phyloP scores from a whole-genome alignment of 495 filamentous ascomycete genomes.

The Penicillium maclennaniae region DNA sequence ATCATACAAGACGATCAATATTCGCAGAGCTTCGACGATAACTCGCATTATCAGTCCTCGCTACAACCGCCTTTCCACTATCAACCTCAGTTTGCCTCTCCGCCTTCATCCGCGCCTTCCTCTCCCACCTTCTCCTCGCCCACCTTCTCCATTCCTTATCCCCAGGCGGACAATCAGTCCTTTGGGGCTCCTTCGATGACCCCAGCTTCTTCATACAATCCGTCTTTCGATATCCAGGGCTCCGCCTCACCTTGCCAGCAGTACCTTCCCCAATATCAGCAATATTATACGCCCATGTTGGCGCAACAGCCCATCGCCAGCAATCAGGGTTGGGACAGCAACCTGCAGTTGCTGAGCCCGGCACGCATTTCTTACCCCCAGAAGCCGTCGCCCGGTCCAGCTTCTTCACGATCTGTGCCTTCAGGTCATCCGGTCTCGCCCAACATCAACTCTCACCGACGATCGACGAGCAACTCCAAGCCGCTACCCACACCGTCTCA shows the following conservation, averaged over 20 bases:
- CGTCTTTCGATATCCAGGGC: conserved; percentile 35
- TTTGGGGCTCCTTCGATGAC: conserved; percentile 49
- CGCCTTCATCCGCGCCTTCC: conserved; percentile 40
- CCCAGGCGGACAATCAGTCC: conserved; percentile 34
- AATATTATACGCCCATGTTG: conserved; percentile 43
- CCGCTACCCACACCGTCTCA: conserved; percentile 46
- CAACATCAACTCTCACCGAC: conserved; percentile 27
- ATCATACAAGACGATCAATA: conserved; percentile 47
- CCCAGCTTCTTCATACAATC: conserved; percentile 43
- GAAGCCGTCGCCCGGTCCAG: conserved; percentile 32
- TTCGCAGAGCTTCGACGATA: conserved; percentile 34
- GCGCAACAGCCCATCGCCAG: conserved; percentile 37
- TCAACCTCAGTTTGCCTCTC: conserved; percentile 36
- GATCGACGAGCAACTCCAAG: conserved; percentile 37
- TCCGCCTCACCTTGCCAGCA: conserved; percentile 33
- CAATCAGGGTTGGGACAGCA: conserved; percentile 42
- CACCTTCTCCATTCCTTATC: conserved; percentile 36
- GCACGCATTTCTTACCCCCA: conserved; percentile 36
- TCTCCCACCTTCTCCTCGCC: conserved; percentile 43
- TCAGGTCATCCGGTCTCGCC: conserved; percentile 12
- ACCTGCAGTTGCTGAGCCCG: conserved; percentile 40
- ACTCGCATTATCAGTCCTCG: conserved; percentile 20
- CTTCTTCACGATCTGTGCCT: conserved; percentile 31
- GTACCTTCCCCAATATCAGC: conserved; percentile 31
- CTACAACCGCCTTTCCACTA: conserved; percentile 41